Percentiles rank a stretch among this genome's conserved stretches.
These are phyloP conservation scores for Talaromyces proteolyticus DNA, from an alignment of 495 filamentous ascomycete genomes.

Conservation along the genomic window DNA sequence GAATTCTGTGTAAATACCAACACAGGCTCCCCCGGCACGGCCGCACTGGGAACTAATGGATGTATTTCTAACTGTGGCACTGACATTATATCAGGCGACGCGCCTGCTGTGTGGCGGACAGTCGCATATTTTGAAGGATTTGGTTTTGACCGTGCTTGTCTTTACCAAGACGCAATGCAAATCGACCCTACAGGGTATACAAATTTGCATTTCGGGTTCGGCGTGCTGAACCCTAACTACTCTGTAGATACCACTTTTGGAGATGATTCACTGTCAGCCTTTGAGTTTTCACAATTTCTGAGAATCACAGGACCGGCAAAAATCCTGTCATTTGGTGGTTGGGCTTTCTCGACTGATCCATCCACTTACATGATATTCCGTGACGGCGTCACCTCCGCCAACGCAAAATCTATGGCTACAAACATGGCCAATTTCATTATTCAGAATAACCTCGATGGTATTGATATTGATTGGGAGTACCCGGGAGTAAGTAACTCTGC, in stretches of 20 bases:
- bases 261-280: not conserved
- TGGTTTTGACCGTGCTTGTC: constrained; percentile 12
- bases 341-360: constrained; percentile 24
- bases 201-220: constrained; percentile 42
- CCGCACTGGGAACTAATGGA: constrained; percentile 22
- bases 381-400: constrained; percentile 16
- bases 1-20: constrained; percentile 6
- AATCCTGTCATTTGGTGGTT: constrained; percentile 41
- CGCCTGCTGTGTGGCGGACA: not conserved
- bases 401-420: constrained; percentile 17
- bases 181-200: constrained; percentile 26
- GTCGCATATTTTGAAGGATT: constrained; percentile 16
- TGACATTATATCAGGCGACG: constrained; percentile 19
- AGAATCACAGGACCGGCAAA: constrained; percentile 15
- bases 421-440: constrained; percentile 25
- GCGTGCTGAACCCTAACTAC: constrained; percentile 19
- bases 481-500: constrained; percentile 25
- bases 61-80: constrained; percentile 45
- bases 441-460: constrained; percentile 16
- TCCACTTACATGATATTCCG: constrained; percentile 26
- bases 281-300: not conserved
- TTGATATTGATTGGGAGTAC: constrained; percentile 28
- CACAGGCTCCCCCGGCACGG: constrained; percentile 30
- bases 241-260: constrained; percentile 17
- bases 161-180: constrained; percentile 9